Conservation (phyloP, 2,329 filamentous ascomycete species). For the Blastomyces silverae region DNA sequence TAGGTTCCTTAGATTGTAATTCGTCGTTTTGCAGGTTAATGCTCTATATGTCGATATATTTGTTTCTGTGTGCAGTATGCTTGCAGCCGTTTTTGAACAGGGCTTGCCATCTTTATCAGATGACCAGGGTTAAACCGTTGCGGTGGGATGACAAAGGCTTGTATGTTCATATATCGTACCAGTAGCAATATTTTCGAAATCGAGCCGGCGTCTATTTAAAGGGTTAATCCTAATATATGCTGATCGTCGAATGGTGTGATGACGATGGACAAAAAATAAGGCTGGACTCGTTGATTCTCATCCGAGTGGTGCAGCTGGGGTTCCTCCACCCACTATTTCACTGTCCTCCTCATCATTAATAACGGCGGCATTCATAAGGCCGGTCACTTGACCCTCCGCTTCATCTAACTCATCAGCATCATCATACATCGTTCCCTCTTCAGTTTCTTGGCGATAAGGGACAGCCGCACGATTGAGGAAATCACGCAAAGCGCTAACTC, state of each 20-base stretch:
- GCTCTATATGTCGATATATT: conserved; percentile 9
- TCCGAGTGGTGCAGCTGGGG: conserved; percentile 22
- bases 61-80: neutral
- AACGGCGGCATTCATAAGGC: conserved; percentile 38
- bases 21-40: neutral
- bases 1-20: conserved; percentile 6
- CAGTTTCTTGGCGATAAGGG: conserved; percentile 29
- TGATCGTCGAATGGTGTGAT: neutral
- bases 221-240: neutral
- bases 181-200: conserved; percentile 9
- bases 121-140: neutral
- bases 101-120: neutral
- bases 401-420: conserved; percentile 41
- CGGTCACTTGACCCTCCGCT: conserved; percentile 38
- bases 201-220: neutral
- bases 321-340: conserved; percentile 18
- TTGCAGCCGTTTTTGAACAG: neutral
- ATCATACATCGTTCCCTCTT: conserved; percentile 41
- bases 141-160: neutral
- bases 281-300: neutral
- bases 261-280: neutral
- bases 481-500: conserved; percentile 68
- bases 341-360: conserved; percentile 39
- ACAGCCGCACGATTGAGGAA: conserved; percentile 58
- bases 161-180: neutral